Conservation (phyloP, 2,329 filamentous ascomycete species). For the Alternaria brassicicola region DNA sequence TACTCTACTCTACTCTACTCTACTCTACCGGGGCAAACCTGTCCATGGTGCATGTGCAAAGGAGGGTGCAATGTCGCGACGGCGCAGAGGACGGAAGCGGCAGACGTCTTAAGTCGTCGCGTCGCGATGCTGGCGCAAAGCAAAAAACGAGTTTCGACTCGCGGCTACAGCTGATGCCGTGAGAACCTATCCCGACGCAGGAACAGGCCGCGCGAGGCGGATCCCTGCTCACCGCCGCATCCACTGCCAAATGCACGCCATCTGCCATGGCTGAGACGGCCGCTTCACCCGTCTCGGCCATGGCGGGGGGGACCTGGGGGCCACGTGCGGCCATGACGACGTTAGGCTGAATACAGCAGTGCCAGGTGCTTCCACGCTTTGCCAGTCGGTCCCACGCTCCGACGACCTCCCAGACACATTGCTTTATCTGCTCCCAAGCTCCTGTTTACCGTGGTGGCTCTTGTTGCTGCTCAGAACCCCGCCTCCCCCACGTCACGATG, state of each 20-base stretch:
- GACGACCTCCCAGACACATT: neutral
- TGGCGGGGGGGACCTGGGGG: neutral
- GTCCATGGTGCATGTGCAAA: neutral
- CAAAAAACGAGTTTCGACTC: conserved; percentile 9
- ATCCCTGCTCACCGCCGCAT: neutral
- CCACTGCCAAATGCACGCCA: neutral
- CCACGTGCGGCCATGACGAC: neutral
- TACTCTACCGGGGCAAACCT: no score
- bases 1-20: neutral
- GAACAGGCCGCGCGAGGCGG: conserved; percentile 14
- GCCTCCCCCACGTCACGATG: conserved; percentile 27
- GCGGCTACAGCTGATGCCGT: conserved; percentile 12
- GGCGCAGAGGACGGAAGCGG: neutral
- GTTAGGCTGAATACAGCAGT: neutral
- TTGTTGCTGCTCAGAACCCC: neutral
- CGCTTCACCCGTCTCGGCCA: no score
- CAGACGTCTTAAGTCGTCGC: neutral
- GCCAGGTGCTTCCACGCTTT: neutral
- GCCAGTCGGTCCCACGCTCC: neutral
- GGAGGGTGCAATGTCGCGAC: neutral
- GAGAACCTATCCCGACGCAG: conserved; percentile 17
- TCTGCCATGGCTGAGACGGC: no score
- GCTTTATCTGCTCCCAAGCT: no score
- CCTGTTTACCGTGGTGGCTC: neutral
- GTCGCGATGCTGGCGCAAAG: neutral